Conservation (phyloP, 208 protist genomes). For the Leptomonas seymouri region DNA sequence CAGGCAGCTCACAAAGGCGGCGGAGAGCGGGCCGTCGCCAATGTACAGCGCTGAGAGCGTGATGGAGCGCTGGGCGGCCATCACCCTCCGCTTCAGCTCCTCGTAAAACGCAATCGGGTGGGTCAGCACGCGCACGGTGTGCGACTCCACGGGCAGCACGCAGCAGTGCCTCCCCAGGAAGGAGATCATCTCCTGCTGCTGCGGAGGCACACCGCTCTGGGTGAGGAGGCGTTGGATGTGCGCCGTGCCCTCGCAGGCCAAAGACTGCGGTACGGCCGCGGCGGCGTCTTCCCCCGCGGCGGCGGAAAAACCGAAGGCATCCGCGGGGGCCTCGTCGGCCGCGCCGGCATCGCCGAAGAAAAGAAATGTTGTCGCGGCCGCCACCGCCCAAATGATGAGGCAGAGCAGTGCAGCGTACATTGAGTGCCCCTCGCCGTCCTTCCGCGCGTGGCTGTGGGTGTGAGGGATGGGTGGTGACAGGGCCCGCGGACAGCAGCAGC, state of each 20-base stretch:
- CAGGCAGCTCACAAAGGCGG: slow-evolving; percentile 53
- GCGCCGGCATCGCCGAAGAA: slow-evolving; percentile 39
- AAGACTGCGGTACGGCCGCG: neutral
- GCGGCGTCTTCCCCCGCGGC: neutral
- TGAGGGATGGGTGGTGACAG: too few species aligned
- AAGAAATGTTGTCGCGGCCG: slow-evolving; percentile 33
- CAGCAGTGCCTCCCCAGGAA: slow-evolving; percentile 67
- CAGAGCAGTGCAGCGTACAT: slow-evolving; percentile 47
- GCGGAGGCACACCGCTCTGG: slow-evolving; percentile 19
- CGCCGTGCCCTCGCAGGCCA: slow-evolving; percentile 1
- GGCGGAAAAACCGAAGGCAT: slow-evolving; percentile 39
- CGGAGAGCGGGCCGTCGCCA: slow-evolving; percentile 70
- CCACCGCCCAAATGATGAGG: slow-evolving; percentile 39
- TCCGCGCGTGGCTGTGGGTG: neutral
- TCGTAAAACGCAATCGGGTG: slow-evolving; percentile 73
- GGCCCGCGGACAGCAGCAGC: too few species aligned
- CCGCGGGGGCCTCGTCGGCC: slow-evolving; percentile 8
- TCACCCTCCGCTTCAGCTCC: slow-evolving; percentile 52
- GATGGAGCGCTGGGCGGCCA: slow-evolving; percentile 48
- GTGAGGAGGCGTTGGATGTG: slow-evolving; percentile 17
- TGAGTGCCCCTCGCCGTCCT: too few species aligned
- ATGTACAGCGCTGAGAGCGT: slow-evolving; percentile 89
- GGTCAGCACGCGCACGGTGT: slow-evolving; percentile 49
- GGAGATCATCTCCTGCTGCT: slow-evolving; percentile 53
- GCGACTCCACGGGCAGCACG: slow-evolving; percentile 61